Evolutionary conservation across 1,139 yeast genomes (phyloP).

Genomic region (Yamadazyma taylorii): DNA sequence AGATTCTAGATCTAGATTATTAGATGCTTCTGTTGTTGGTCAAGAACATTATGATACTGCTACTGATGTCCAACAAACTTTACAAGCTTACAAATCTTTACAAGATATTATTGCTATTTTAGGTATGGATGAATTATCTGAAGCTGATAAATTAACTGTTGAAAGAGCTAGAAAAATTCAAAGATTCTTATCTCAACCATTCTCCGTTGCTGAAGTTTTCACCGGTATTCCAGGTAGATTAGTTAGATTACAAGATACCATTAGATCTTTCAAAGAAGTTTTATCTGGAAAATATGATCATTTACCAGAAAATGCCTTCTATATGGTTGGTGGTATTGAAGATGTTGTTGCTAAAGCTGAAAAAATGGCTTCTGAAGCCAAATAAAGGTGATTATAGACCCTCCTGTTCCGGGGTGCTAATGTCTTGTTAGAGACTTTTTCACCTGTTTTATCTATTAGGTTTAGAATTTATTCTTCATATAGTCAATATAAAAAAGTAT

Average conservation of each 20-base stretch:
- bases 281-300: slow-evolving; percentile 98
- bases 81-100: slow-evolving; percentile 99
- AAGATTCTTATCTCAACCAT: slow-evolving; percentile 99
- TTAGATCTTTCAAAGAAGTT: slow-evolving; percentile 93
- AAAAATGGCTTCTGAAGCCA: slow-evolving; percentile 93
- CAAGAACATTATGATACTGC: slow-evolving; percentile 98
- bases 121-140: slow-evolving; percentile 99
- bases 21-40: slow-evolving; percentile 96
- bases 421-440: neutral
- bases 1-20: slow-evolving; percentile 98
- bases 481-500: slow-evolving; percentile 14
- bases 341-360: slow-evolving; percentile 98
- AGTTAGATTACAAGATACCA: slow-evolving; percentile 94
- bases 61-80: slow-evolving; percentile 92
- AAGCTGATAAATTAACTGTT: slow-evolving; percentile 96
- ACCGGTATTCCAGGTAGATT: slow-evolving; percentile 99
- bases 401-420: neutral
- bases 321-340: slow-evolving; percentile 99
- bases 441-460: slow-evolving; percentile 6
- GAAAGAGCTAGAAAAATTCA: slow-evolving; percentile 99
- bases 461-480: slow-evolving; percentile 10
- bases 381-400: slow-evolving; percentile 34
- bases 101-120: slow-evolving; percentile 99
- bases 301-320: slow-evolving; percentile 99
- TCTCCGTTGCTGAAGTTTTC: slow-evolving; percentile 99